These are phyloP conservation scores for Jaltomata sinuosa DNA, from an alignment of 257 asterid genomes.

Conservation along the genomic window DNA sequence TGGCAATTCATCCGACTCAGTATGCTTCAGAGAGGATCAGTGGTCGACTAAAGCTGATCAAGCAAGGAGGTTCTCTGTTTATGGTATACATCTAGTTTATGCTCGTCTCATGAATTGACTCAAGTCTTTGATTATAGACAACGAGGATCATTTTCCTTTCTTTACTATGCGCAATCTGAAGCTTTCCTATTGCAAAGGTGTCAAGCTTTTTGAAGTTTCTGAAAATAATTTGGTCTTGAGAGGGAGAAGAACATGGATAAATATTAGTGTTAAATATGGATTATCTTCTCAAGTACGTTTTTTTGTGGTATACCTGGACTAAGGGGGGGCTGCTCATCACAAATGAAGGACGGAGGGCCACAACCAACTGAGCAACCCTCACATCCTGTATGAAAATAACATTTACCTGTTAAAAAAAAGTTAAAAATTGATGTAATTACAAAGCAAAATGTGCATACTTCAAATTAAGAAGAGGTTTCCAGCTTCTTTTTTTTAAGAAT, in stretches of 20 bases:
- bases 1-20: slow-evolving; percentile 94
- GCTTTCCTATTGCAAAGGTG: background rate
- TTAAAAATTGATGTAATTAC: background rate
- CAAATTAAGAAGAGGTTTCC: too few relatives aligned
- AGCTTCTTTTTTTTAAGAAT: too few relatives aligned
- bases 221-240: background rate
- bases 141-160: background rate
- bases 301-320: background rate
- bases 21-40: slow-evolving; percentile 87
- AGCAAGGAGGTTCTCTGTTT: slow-evolving; percentile 66
- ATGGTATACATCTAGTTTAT: slow-evolving; percentile 41
- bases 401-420: background rate
- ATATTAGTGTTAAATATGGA: background rate
- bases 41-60: slow-evolving; percentile 90
- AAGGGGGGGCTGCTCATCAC: background rate
- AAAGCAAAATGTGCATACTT: background rate
- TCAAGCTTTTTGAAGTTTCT: background rate
- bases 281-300: background rate
- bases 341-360: background rate
- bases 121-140: background rate
- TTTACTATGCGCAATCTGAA: background rate
- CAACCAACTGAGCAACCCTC: too few relatives aligned
- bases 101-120: background rate
- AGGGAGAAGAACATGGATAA: background rate
- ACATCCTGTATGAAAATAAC: background rate